Percentiles rank a stretch among this genome's conserved stretches.
phyloP scores from a whole-genome alignment of 345 rosid species.

The Stellera chamaejasme region DNA sequence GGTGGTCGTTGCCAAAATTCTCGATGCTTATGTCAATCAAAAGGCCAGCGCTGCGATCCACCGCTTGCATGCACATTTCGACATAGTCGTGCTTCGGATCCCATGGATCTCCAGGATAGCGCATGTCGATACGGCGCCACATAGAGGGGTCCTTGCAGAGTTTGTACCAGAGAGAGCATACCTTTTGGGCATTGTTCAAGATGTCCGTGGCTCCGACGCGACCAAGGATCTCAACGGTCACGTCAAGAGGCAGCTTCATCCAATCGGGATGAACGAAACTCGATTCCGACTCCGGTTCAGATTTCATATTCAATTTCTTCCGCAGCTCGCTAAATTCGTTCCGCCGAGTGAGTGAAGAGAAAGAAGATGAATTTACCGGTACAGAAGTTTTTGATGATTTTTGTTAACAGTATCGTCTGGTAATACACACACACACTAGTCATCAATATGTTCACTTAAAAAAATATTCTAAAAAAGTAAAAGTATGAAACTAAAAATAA shows the following conservation, averaged over 20 bases:
- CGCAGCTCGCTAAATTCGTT: background rate
- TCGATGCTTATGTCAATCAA: background rate
- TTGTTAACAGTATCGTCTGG: background rate
- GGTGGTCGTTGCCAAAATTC: background rate
- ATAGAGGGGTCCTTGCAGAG: constrained; percentile 13
- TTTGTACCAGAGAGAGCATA: constrained; percentile 9
- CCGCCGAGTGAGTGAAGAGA: background rate
- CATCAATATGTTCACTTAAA: too few species aligned
- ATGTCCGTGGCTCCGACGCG: constrained; percentile 10
- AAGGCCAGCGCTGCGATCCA: background rate
- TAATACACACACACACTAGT: background rate
- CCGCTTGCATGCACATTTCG: constrained; percentile 6
- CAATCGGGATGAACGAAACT: background rate
- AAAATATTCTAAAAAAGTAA: too few species aligned
- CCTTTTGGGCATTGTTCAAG: constrained; percentile 9
- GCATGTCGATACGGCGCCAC: constrained; percentile 15
- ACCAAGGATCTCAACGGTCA: constrained; percentile 4
- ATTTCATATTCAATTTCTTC: background rate
- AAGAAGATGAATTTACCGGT: too few species aligned
- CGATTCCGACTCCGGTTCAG: background rate
- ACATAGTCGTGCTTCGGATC: background rate
- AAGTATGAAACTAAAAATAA: too few species aligned
- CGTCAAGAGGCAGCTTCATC: constrained; percentile 10
- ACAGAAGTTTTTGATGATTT: background rate
- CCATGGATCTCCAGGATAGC: background rate